Base-by-base conservation (phyloP, 2,329 filamentous ascomycete genomes). In the Neurospora sp. region DNA sequence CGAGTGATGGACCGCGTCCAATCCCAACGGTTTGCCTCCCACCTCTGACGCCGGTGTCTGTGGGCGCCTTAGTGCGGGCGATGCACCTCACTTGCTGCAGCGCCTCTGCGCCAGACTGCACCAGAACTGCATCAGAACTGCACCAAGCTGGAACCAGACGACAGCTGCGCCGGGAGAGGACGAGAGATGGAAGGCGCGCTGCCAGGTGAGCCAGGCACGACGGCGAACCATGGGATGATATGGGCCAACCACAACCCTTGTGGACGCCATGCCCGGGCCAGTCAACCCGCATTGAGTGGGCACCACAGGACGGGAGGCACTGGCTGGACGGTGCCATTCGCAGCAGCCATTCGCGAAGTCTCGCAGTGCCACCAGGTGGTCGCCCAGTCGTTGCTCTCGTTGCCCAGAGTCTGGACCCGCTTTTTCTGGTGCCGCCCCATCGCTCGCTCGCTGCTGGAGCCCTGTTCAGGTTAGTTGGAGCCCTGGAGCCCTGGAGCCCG, bases 361-460 rank as follows among this genome's bases (percentile, higher is more conserved):
- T 57, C 23, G 23, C 23, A 57, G 46, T 57, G 46, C 23, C 46
- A 57, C 46, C 11, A 28, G 23, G 19, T 62, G 46, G 46, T 57
- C 23, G 46, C 52, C 52, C 52, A 62, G 23, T 62, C 12, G 57
- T 70, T 38, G 11, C 38, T 67, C 62, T 68, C 65, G 69, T 71
- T 62, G 57, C 68, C 57, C 66, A 39, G 52, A 70, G 70, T 73
- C 71, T 74, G 73, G 70, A 69, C 67, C 28, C 67, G 68, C n/a
- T 66, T 37, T 23, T 68, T 67, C 46, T 43, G 71, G 71, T 40
- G 68, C 72, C 71, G 72, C 71, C 69, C 71, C 70, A 70, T 73
- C 74, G 28, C 52, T 62, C 74, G 74, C 73, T 73, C 71, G 74
- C 73, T 74, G 73, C 73, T 74, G 70, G 72, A 74, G 74, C 72